Conservation (phyloP, 2,329 filamentous ascomycete species). For the Penicillium hordei region DNA sequence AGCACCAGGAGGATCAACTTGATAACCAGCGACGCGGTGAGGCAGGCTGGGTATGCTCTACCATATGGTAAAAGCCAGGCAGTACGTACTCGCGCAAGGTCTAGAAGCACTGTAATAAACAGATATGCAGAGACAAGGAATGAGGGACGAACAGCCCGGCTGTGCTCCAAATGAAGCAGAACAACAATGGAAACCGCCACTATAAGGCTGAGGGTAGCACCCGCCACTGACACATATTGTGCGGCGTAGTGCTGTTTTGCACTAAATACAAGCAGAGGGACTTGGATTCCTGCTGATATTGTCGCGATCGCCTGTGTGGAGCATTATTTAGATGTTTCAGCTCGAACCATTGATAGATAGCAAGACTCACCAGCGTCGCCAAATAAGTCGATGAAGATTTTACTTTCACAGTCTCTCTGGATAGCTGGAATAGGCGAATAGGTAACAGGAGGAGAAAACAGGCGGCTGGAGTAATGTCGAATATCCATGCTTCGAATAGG, state of each 20-base stretch:
- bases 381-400: slow-evolving; percentile 8
- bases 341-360: neutral
- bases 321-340: neutral
- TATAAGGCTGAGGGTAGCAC: slow-evolving; percentile 17
- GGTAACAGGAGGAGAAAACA: slow-evolving; percentile 12
- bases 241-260: neutral
- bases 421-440: slow-evolving; percentile 16
- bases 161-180: slow-evolving; percentile 25
- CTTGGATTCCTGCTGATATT: neutral
- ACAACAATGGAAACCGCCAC: slow-evolving; percentile 20
- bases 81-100: slow-evolving; percentile 44
- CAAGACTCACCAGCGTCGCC: slow-evolving; percentile 9
- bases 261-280: neutral
- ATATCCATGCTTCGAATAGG: neutral
- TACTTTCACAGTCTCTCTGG: slow-evolving; percentile 13
- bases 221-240: slow-evolving; percentile 1
- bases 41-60: slow-evolving; percentile 31
- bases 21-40: slow-evolving; percentile 36
- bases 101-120: slow-evolving; percentile 43
- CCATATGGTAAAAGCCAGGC: slow-evolving; percentile 33
- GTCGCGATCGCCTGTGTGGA: neutral
- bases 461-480: neutral
- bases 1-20: slow-evolving; percentile 40
- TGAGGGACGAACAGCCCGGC: slow-evolving; percentile 30
- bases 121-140: slow-evolving; percentile 42